Evolutionary conservation across 1,139 yeast species (phyloP), one percentile per base, ranked within the genome.

Genomic region (Zygosaccharomyces sapae): DNA sequence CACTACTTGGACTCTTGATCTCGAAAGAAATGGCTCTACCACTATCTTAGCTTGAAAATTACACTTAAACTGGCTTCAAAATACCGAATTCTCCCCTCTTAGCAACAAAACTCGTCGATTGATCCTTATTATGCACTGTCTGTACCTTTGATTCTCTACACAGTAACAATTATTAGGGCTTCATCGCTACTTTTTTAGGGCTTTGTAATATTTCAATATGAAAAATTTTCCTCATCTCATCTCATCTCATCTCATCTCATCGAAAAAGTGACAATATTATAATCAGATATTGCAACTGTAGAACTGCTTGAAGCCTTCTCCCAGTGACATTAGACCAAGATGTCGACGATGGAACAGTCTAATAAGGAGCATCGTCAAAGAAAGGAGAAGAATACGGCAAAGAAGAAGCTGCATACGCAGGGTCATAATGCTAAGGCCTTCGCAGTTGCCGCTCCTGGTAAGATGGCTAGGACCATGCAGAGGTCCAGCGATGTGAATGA

Each of bases 371-470:
- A 80, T 61, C 70, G 86, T 45, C 78, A 77, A 53, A 76, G 76
- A 50, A 70, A 81, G 49, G 76, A 71, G 47, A 76, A 74, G 66
- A 77, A 75, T 43, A 75, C 88, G 1, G 87, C 89, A 46, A 89
- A 89, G 74, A 83, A 86, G 75, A 86, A 87, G 71, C 74, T 88
- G 52, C 97, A 89, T 64, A 82, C 86, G 47, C 89, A 89, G 68
- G 97, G 97, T 18, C 86, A 81, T 57, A 90, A 90, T 73, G 92
- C 86, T n/a, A 89, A 89, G 70, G 98, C 97, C 1, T 92, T 89
- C 71, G 95, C 96, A 1, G 96, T 90, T 24, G 73, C 88, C 43
- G 95, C 95, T 29, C 97, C 97, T 2, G 83, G 94, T 25, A 89
- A 88, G 67, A 75, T 89, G 65, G 90, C 87, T 59, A 77, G 87